Evolutionary conservation across 352 stramenopile genomes (phyloP), one percentile per base, ranked within the genome.

Genomic region (Globisporangium rhizosaccharum): DNA sequence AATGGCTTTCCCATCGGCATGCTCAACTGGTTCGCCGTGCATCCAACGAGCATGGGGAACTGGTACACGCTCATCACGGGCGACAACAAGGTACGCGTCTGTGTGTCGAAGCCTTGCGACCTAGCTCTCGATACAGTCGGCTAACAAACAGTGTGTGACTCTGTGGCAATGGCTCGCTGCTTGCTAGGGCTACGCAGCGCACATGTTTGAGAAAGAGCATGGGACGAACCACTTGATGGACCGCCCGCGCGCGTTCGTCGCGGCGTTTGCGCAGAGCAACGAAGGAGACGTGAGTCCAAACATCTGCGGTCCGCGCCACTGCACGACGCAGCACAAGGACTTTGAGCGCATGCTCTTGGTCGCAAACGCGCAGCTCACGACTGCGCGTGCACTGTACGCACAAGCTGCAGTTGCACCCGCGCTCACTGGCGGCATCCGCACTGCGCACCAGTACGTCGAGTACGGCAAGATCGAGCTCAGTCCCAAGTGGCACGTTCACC

Each of bases 21-120:
- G 73, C 83, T 98, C 65, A 97, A 97, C 63, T 98, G 91, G 84
- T 98, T 98, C 66, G 84, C 90, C 7, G 90, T 97, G 26, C 92
- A 98, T 58, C 87, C 87, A 20, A 98, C 92, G 26, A 96, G 80
- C 66, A 96, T 98, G 88, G 92, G 91, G 54, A 96, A 89, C 52
- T 97, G 85, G 74, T 97, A 97, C 70, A 92, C 79, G 36, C 72
- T 97, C n/a, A 95, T 97, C 59, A 96, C 85, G 1, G 89, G 90
- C 20, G 92, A 98, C 71, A 97, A 98, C 74, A 97, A 97, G 62
- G 75, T 82, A 36, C 9, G 42, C 26, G 8, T 45, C 12, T 42
- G 11, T 51, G 7, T 17, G 28, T n/a, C 37, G 44, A 5, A 8
- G 25, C 28, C 12, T 18, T 45, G 47, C 26, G 15, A 46, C 41